phyloP scores from a whole-genome alignment of 2,329 filamentous ascomycete genomes.

The Fusarium brachygibbosum region DNA sequence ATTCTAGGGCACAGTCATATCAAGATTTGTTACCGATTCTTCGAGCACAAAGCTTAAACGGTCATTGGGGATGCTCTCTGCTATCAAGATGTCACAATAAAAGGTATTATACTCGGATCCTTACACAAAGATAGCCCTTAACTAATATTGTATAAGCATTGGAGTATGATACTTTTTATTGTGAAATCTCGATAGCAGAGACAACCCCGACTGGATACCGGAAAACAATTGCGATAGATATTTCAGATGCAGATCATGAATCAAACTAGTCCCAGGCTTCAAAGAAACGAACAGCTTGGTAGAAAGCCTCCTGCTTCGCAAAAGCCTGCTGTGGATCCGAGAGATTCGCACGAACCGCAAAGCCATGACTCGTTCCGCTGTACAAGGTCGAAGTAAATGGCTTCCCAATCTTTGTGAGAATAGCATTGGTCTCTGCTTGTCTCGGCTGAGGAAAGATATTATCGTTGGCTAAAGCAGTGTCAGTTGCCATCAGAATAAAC shows the following conservation, averaged over 20 bases:
- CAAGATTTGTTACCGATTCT: too few relatives aligned
- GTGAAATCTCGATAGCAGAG: too few relatives aligned
- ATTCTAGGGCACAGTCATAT: too few relatives aligned
- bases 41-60: too few relatives aligned
- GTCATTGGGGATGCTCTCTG: too few relatives aligned
- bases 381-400: slow-evolving; percentile 77
- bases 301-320: slow-evolving; percentile 80
- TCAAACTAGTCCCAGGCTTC: slow-evolving; percentile 59
- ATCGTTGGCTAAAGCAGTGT: slow-evolving; percentile 16
- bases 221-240: too few relatives aligned
- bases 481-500: rapidly evolving
- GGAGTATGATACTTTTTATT: too few relatives aligned
- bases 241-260: background rate
- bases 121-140: too few relatives aligned
- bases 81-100: too few relatives aligned
- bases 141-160: too few relatives aligned
- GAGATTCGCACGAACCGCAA: slow-evolving; percentile 74
- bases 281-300: slow-evolving; percentile 80
- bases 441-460: slow-evolving; percentile 13
- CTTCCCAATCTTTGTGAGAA: slow-evolving; percentile 39
- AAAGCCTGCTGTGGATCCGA: slow-evolving; percentile 68
- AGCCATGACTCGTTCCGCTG: slow-evolving; percentile 76
- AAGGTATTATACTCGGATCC: too few relatives aligned
- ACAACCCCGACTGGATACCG: too few relatives aligned
- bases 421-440: slow-evolving; percentile 27